Conservation (phyloP, 192 early-diverging fungal species). For the Phycomyces blakesleeanus region DNA sequence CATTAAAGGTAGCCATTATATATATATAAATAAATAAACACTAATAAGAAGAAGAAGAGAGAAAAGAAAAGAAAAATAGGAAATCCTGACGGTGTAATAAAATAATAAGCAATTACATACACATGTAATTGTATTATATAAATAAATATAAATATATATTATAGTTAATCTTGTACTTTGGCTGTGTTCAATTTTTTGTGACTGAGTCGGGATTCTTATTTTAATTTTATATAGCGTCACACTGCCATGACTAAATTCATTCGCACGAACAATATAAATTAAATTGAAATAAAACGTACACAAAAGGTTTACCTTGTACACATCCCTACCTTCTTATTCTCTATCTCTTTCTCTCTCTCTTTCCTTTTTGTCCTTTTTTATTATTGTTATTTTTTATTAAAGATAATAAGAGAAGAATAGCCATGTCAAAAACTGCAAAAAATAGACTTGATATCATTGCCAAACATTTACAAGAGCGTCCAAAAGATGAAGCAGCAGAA, state of each 20-base stretch:
- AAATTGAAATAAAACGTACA: no score
- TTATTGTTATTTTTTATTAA: background rate
- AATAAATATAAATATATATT: no score
- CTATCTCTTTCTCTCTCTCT: background rate
- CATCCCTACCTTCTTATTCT: background rate
- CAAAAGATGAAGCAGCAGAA: constrained; percentile 24
- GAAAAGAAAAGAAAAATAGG: background rate
- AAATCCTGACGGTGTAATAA: background rate
- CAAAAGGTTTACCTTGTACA: background rate
- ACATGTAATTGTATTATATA: background rate
- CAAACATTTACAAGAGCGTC: background rate
- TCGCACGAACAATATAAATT: no score
- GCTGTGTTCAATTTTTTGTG: no score
- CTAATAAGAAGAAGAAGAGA: background rate
- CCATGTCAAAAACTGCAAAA: constrained; percentile 4
- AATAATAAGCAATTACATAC: background rate
- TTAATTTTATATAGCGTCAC: no score
- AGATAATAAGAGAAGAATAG: no score
- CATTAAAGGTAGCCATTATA: constrained; percentile 25
- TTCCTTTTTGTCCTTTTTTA: background rate
- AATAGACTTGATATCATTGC: constrained; percentile 10
- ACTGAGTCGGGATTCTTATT: no score
- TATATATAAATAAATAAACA: background rate
- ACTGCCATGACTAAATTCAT: no score
- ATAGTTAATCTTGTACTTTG: no score